phyloP scores from a whole-genome alignment of 352 stramenopile species.

The Globisporangium lucens region DNA sequence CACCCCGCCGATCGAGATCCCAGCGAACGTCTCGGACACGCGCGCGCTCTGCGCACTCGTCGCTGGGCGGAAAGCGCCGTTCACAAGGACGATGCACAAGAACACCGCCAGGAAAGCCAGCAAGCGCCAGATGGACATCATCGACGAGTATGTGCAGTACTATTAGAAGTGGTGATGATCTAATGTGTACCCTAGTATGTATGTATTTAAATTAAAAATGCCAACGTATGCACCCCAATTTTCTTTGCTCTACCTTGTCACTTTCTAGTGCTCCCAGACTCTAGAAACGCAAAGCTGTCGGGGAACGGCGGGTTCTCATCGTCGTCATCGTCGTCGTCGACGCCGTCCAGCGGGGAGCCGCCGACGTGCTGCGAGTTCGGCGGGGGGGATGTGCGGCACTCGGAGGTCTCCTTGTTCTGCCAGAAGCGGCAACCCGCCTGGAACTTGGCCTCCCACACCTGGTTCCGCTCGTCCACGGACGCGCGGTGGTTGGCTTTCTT shows the following conservation, averaged over 20 bases:
- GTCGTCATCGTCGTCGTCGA: conserved; percentile 20
- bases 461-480: conserved; percentile 28
- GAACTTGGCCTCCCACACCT: conserved; percentile 55
- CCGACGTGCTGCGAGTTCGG: conserved; percentile 11
- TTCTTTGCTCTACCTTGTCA: neutral
- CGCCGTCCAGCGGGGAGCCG: conserved; percentile 12
- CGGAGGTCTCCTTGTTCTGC: conserved; percentile 63
- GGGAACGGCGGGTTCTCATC: conserved; percentile 47
- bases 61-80: conserved; percentile 1
- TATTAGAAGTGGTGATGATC: neutral
- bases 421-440: conserved; percentile 79
- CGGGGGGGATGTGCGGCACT: conserved; percentile 39
- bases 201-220: neutral
- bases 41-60: neutral
- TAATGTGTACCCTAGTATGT: neutral
- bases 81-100: neutral
- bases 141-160: conserved; percentile 10
- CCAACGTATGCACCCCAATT: neutral
- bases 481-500: conserved; percentile 39
- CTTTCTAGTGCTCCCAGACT: neutral
- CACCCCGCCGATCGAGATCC: conserved; percentile 11
- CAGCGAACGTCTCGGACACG: neutral
- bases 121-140: neutral
- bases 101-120: neutral
- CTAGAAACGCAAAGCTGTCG: conserved; percentile 66